Conservation (phyloP, 1,284 basidiomycete species). For the Cystobasidium pallidum region DNA sequence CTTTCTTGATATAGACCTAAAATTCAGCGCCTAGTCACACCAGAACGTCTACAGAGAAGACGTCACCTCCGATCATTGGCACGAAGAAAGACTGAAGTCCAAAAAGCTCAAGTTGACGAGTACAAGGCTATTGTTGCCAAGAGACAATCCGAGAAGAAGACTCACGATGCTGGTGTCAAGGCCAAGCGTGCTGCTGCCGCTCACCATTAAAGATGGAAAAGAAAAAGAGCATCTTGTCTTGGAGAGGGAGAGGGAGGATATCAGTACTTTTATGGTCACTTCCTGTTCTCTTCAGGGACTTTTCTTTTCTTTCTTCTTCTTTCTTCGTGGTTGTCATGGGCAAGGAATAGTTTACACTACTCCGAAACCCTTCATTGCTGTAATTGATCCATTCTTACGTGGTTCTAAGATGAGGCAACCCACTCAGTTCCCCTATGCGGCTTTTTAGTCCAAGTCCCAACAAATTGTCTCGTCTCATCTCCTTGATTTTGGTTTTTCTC, state of each 20-base stretch:
- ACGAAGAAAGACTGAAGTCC: constrained; percentile 70
- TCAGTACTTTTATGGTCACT: no score
- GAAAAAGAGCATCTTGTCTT: no score
- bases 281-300: neutral
- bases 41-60: constrained; percentile 92
- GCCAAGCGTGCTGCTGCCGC: constrained; percentile 50
- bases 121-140: constrained; percentile 87
- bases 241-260: no score
- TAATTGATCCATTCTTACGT: no score
- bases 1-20: constrained; percentile 65
- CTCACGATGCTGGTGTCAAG: constrained; percentile 63
- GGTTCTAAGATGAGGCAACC: no score
- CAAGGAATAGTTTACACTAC: neutral
- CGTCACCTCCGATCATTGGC: constrained; percentile 83
- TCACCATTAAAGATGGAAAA: constrained; percentile 36
- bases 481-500: no score
- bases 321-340: neutral
- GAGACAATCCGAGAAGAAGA: constrained; percentile 91
- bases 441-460: no score
- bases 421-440: no score
- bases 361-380: no score
- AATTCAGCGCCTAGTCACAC: constrained; percentile 90
- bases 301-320: neutral
- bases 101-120: constrained; percentile 94
- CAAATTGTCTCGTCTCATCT: no score